Base-by-base conservation (phyloP, 768 basidiomycete genomes). In the Mycena olivaceomarginata region DNA sequence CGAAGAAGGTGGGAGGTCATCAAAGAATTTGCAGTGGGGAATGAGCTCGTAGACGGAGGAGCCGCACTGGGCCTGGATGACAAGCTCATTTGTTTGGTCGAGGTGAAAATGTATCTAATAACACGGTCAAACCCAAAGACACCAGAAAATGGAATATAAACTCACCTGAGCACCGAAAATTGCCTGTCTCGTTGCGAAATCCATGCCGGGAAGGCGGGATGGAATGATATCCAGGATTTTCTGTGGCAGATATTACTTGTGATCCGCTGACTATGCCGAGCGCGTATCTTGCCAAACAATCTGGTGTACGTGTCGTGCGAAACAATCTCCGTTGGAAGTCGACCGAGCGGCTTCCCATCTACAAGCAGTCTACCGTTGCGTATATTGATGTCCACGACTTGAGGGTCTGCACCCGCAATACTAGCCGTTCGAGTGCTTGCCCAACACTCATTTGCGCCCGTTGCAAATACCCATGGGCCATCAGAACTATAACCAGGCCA, bases 331-430 rank as follows among this genome's bases (percentile, higher is more conserved):
- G 43, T 22, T 0, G 90, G 87, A 13, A 91, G 83, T 39, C 83
- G 84, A 39, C 87, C 85, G 12, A 88, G 70, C 1, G 85, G 84
- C 76, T 85, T 86, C 12, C 89, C 90, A 13, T 87, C 80, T 10
- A 91, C 82, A n/a, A 90, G 82, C 2, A 91, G 80, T 43, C 79
- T 67, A 13, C 89, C 90, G 20, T 84, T 80, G 5, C 90, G 77
- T 4, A 91, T 45, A 73, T 92, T 86, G 22, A 88, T 82, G 65
- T 86, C 84, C 9, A 90, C 81, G 43, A 25, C 60, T 66, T 87
- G 86, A 16, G 81, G 74, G 31, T 43, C 62, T 56, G 80, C 75
- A 9, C 56, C 74, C 2, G 45, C n/a, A 18, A 66, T 56, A 2
- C 72, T 9, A 11, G 71, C 64, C 0, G 88, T 84, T 39, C 43